phyloP scores from a whole-genome alignment of 78 protist species.

The Dictyostelium intermedium region DNA sequence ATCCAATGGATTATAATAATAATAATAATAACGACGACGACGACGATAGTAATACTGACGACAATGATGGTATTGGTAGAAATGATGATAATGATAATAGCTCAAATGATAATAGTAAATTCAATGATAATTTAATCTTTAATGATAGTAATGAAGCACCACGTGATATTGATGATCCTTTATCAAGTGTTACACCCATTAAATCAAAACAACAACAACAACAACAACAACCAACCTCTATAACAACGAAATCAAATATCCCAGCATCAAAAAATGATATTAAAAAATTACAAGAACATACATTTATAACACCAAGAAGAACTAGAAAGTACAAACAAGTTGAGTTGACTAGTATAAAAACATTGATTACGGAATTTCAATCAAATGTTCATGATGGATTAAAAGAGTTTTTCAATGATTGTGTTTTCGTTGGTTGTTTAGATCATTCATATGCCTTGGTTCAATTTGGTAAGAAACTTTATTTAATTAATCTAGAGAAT shows the following conservation, averaged over 20 bases:
- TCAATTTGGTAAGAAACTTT: constrained; percentile 76
- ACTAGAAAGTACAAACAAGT: constrained; percentile 55
- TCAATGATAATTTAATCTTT: not conserved
- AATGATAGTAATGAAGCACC: not conserved
- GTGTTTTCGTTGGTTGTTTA: constrained; percentile 81
- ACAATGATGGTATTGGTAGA: not conserved
- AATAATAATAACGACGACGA: not conserved
- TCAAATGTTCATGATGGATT: constrained; percentile 28
- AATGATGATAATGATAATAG: not conserved
- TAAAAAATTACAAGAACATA: not conserved
- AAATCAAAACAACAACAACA: constrained; percentile 1
- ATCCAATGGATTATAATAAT: not conserved
- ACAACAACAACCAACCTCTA: not conserved
- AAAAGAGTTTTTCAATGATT: constrained; percentile 39
- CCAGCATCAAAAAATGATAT: not conserved
- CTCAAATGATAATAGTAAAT: not conserved
- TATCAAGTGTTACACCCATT: not conserved
- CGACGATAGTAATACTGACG: not conserved
- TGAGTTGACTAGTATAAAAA: constrained; percentile 46
- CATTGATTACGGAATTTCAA: not conserved
- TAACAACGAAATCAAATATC: not conserved
- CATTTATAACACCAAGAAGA: constrained; percentile 18
- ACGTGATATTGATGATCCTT: constrained; percentile 14
- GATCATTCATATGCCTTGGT: constrained; percentile 43
- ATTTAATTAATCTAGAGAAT: constrained; percentile 42